Evolutionary conservation across 805 yeast species (phyloP).

Genomic region (Sporopachydermia lactativora): DNA sequence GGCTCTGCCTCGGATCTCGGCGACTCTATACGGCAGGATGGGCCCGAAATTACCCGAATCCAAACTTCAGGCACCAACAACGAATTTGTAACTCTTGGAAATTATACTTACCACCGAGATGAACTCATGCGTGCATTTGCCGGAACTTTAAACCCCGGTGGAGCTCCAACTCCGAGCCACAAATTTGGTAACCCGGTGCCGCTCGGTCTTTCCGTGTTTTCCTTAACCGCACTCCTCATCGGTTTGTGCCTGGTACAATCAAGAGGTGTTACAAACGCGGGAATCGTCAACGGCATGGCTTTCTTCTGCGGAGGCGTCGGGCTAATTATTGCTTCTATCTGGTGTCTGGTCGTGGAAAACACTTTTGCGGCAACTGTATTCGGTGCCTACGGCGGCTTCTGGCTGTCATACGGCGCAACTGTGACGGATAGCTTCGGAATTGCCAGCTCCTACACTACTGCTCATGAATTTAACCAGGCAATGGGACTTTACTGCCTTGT

Average conservation of each 20-base stretch:
- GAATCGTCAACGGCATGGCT: conserved; percentile 45
- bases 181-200: conserved; percentile 67
- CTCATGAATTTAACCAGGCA: conserved; percentile 29
- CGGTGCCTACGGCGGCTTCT: conserved; percentile 37
- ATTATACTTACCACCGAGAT: conserved; percentile 28
- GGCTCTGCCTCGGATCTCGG: too few relatives aligned
- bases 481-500: conserved; percentile 38
- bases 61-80: conserved; percentile 12
- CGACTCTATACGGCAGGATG: too few relatives aligned
- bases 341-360: conserved; percentile 51
- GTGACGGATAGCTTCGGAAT: conserved; percentile 39
- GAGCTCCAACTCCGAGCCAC: conserved; percentile 31
- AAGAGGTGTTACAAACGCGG: conserved; percentile 39
- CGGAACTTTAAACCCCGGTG: conserved; percentile 33
- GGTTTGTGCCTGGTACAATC: conserved; percentile 41
- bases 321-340: conserved; percentile 53
- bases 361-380: conserved; percentile 45
- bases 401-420: conserved; percentile 55
- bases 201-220: conserved; percentile 58
- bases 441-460: conserved; percentile 25
- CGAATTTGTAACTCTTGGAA: conserved; percentile 24
- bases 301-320: conserved; percentile 50
- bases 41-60: conserved; percentile 6
- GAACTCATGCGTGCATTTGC: conserved; percentile 55
- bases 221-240: conserved; percentile 48